These are phyloP conservation scores for Penicillium sp. DNA, from an alignment of 2,329 filamentous ascomycete species.

Conservation along the genomic window DNA sequence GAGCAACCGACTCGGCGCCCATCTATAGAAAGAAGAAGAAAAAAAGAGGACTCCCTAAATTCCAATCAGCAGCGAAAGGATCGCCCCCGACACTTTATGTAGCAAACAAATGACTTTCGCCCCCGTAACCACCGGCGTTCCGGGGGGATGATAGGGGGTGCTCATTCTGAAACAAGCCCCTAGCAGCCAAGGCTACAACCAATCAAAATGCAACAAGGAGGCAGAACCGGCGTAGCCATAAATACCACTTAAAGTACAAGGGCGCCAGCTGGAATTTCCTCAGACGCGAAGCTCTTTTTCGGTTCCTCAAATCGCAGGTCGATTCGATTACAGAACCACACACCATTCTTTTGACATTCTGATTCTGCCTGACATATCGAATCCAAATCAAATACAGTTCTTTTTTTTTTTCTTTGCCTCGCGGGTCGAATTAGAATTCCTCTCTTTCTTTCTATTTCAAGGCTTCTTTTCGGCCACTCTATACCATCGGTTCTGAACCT, in stretches of 20 bases:
- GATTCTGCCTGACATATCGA: neutral
- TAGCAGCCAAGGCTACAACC: neutral
- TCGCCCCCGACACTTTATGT: too few species aligned
- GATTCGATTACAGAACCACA: neutral
- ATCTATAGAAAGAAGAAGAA: neutral
- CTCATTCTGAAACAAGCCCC: conserved; percentile 7
- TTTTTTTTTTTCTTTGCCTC: too few species aligned
- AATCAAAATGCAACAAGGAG: conserved; percentile 5
- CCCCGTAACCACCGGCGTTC: neutral
- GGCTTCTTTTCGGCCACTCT: too few species aligned
- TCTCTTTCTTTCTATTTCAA: too few species aligned
- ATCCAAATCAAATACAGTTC: too few species aligned
- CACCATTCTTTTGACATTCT: neutral
- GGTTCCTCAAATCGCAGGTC: conserved; percentile 1
- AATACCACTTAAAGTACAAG: conserved; percentile 1
- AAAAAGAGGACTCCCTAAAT: too few species aligned
- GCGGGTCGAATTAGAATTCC: too few species aligned
- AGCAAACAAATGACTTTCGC: neutral
- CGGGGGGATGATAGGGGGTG: neutral
- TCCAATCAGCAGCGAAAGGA: too few species aligned
- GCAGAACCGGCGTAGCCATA: neutral
- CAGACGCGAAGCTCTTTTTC: neutral
- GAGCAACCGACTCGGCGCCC: neutral
- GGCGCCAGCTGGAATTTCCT: neutral
- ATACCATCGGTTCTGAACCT: too few species aligned